Base-by-base conservation (phyloP, 2,329 filamentous ascomycete species). In the Fusarium solani-melongenae region DNA sequence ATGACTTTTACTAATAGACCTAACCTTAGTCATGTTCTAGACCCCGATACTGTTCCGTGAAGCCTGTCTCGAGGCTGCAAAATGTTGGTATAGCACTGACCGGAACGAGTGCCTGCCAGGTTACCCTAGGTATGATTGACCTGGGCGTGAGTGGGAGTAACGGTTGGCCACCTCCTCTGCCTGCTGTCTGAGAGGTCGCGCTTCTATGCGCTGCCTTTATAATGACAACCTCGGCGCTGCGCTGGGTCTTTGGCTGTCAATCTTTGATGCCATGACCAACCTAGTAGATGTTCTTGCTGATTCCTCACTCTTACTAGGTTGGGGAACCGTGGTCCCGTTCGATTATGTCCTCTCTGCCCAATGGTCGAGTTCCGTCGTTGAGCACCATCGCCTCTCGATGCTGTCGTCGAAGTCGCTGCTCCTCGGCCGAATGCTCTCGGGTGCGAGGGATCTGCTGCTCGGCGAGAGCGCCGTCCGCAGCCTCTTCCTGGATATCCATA, bases 311-410 rank as follows among this genome's bases (percentile, higher is more conserved):
- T 63, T n/a, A 39, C 39, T 69, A 74, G 41, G 64, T 61, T 24
- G 69, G 79, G 44, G 84, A 85, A 55, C 84, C 83, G 53, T 87
- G 84, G 39, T 87, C 88, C 70, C 89, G 84, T 81, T 96, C 92
- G 62, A 95, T 94, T 38, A 98, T 97, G 79, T 97, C 93, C 51
- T 90, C 90, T 71, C 91, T 89, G 5, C 89, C 91, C 51, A 97
- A 81, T 2, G 93, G 92, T 34, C 92, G 88, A 24, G 90, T 94
- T n/a, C 94, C 93, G 78, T 97, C 94, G 77, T 95, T 96, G 65
- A 98, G 85, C 22, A 98, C 95, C 89, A 98, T 95, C 6, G 94
- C 95, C 84, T 98, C 94, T 74, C 95, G 88, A 78, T 96, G 89
- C 58, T 94, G 88, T 73, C 95, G 88, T 68, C 94, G 87, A 69